A percentile compares a stretch with the other conserved stretches of the same genome.
phyloP scores from a whole-genome alignment of 768 basidiomycete species.

The Suillus tomentosus region DNA sequence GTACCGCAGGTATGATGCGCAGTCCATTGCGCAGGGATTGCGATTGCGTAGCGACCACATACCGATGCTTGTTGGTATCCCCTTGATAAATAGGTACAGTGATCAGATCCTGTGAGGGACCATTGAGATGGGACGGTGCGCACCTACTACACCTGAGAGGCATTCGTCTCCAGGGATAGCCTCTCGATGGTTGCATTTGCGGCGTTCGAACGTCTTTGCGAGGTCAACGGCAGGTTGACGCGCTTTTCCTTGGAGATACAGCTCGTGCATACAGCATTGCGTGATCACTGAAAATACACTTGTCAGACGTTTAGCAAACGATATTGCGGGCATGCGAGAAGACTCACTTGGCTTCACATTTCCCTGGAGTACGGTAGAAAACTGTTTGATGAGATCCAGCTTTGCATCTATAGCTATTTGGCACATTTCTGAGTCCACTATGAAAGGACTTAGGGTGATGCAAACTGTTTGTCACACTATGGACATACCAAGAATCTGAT shows the following conservation, averaged over 20 bases:
- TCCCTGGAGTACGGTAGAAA: slow-evolving; percentile 80
- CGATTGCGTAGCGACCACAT: slow-evolving; percentile 86
- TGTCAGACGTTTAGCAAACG: slow-evolving; percentile 31
- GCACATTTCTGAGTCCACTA: slow-evolving; percentile 84
- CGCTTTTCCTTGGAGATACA: slow-evolving; percentile 80
- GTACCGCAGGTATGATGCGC: slow-evolving; percentile 78
- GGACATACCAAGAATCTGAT: slow-evolving; percentile 81
- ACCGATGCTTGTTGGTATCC: slow-evolving; percentile 87
- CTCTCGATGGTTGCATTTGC: slow-evolving; percentile 94
- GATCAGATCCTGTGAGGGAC: slow-evolving; percentile 12
- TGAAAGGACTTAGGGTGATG: slow-evolving; percentile 30
- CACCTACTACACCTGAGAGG: slow-evolving; percentile 78
- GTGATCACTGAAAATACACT: slow-evolving; percentile 88
- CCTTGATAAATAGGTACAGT: slow-evolving; percentile 42
- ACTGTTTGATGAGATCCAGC: slow-evolving; percentile 75
- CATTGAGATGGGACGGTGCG: slow-evolving; percentile 1
- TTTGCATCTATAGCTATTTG: slow-evolving; percentile 66
- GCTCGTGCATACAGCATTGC: slow-evolving; percentile 93
- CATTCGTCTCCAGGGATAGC: slow-evolving; percentile 87
- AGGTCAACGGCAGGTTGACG: slow-evolving; percentile 81
- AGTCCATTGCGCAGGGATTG: slow-evolving; percentile 68
- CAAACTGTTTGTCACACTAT: neutral
- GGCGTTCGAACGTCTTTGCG: slow-evolving; percentile 89
- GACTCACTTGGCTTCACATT: slow-evolving; percentile 87
- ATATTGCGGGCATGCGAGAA: slow-evolving; percentile 12